Evolutionary conservation across 768 basidiomycete genomes (phyloP), one percentile per base, ranked within the genome.

Genomic region (Pisolithus tinctorius): DNA sequence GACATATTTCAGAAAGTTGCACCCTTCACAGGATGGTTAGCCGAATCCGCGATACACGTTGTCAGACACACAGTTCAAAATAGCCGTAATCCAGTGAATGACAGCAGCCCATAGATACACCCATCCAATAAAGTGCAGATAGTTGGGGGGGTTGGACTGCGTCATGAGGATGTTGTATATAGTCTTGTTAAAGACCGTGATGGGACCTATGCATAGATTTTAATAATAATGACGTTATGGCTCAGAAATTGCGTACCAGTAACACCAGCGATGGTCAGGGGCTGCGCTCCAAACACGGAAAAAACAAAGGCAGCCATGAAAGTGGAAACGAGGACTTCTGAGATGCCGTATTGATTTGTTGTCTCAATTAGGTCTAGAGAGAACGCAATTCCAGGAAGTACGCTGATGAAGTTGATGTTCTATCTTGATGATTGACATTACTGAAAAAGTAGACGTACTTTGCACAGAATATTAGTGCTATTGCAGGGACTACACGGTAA

Each of bases 281-380:
- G 94, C 63, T 97, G 94, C 13, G 87, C 91, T 3, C 90, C 88
- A 49, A 96, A 81, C 38, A 93, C 69, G 0, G 91, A 87, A 59
- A 94, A 93, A 17, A 92, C 73, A 60, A 90, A 87, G 0, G 93
- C 88, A 1, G 91, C 87, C 82, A 95, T 86, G 69, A 93, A 94
- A 0, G 89, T 86, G 2, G 84, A 80, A 7, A 88, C 59, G 0
- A 95, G 71, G 6, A 93, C 88, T 66, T 96, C 94, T 1, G 88
- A 74, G 11, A 96, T 89, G 2, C 93, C 93, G 68, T 96, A 95
- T 60, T 91, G 79, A 23, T 82, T 76, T 1, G 92, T 93, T 0
- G 91, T 93, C 66, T 94, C 89, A 65, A 94, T 95, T 13, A 96
- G 72, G 63, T 94, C 91, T 48, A 96, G 65, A 20, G 91, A 92